Conservation (phyloP, 2,329 filamentous ascomycete genomes). For the Drechslerella stenobrocha region DNA sequence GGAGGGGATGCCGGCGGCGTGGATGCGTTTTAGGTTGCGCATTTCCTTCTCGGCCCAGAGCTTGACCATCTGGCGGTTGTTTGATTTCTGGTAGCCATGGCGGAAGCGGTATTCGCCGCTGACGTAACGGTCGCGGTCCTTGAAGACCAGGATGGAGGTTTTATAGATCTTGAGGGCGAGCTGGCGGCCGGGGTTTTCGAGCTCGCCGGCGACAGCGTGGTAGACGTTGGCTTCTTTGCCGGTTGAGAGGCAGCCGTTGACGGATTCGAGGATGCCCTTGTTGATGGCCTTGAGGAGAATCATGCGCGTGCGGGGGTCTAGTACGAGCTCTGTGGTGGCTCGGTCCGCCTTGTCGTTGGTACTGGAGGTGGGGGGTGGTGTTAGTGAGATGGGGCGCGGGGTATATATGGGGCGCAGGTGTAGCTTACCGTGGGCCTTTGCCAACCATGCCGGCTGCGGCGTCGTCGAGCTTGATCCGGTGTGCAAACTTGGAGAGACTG, state of each 20-base stretch:
- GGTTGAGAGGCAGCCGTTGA: slow-evolving; percentile 93
- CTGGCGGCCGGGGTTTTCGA: slow-evolving; percentile 60
- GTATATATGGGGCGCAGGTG: too few relatives aligned
- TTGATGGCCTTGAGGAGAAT: slow-evolving; percentile 96
- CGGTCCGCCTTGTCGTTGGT: slow-evolving; percentile 88
- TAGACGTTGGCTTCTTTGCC: slow-evolving; percentile 99
- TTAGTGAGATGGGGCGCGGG: too few relatives aligned
- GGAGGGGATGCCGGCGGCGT: slow-evolving; percentile 81
- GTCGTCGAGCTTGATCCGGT: slow-evolving; percentile 78
- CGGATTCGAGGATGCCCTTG: slow-evolving; percentile 80
- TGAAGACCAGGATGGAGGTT: slow-evolving; percentile 95
- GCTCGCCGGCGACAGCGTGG: slow-evolving; percentile 69
- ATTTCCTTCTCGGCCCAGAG: slow-evolving; percentile 99
- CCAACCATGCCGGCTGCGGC: slow-evolving; percentile 61
- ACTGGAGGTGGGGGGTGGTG: slow-evolving; percentile 53
- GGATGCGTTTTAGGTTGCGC: slow-evolving; percentile 82
- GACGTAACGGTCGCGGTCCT: slow-evolving; percentile 95
- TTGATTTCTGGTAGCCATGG: slow-evolving; percentile 87
- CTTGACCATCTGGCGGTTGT: slow-evolving; percentile 96
- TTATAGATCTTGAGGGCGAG: slow-evolving; percentile 99
- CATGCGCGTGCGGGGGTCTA: slow-evolving; percentile 93
- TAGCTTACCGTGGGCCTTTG: slow-evolving; percentile 56
- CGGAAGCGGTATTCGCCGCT: slow-evolving; percentile 91
- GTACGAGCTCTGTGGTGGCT: slow-evolving; percentile 89
- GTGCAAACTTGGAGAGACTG: slow-evolving; percentile 79